phyloP scores from a whole-genome alignment of 2,329 filamentous ascomycete species.

The Aspergillus neotritici region DNA sequence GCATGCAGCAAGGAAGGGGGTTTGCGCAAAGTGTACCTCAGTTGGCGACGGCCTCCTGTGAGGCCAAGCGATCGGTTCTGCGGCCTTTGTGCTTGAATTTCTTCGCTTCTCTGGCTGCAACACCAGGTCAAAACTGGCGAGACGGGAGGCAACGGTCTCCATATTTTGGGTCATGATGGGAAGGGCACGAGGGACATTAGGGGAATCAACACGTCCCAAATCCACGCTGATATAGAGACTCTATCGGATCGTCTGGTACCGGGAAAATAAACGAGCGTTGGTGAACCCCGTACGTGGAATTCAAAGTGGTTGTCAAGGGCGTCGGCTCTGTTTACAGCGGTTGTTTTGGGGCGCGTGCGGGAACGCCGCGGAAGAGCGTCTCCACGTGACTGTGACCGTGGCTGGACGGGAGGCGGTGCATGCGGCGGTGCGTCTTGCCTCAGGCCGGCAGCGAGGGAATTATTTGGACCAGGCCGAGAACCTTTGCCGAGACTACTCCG shows the following conservation, averaged over 20 bases:
- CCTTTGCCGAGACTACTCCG: slow-evolving; percentile 6
- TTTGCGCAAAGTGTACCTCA: slow-evolving; percentile 49
- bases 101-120: slow-evolving; percentile 62
- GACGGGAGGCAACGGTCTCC: slow-evolving; percentile 66
- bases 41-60: slow-evolving; percentile 62
- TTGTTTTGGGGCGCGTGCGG: slow-evolving; percentile 17
- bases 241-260: background rate
- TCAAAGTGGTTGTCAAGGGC: too few relatives aligned
- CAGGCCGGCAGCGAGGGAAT: background rate
- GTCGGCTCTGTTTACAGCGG: slow-evolving; percentile 16
- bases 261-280: slow-evolving; percentile 1
- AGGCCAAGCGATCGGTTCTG: slow-evolving; percentile 65
- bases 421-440: background rate
- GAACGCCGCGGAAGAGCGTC: slow-evolving; percentile 16
- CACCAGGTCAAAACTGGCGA: slow-evolving; percentile 69
- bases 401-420: slow-evolving; percentile 1
- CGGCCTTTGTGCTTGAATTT: slow-evolving; percentile 58
- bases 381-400: slow-evolving; percentile 12
- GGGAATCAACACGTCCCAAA: background rate
- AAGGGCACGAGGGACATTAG: slow-evolving; percentile 8
- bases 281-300: background rate
- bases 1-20: background rate
- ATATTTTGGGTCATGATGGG: slow-evolving; percentile 36
- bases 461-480: slow-evolving; percentile 11
- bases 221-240: background rate